Evolutionary conservation across 495 filamentous ascomycete species (phyloP), one percentile per base, ranked within the genome.

Genomic region (Melanomma pulvis-pyrius): DNA sequence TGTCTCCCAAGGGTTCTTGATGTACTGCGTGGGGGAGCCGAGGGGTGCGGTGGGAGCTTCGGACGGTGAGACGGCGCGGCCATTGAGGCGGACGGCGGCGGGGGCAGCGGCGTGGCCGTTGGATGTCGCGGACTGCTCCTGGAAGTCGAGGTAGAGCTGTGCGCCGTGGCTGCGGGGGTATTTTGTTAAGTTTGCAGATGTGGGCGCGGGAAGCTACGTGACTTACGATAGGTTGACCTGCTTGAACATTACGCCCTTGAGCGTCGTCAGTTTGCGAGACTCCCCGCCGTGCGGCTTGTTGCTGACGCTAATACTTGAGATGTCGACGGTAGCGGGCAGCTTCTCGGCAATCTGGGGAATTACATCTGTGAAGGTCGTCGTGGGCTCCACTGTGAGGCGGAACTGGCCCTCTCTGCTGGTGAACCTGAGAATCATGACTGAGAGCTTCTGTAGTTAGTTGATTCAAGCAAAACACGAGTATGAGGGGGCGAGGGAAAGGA

Each of bases 1-100:
- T 15, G 87, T 83, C 67, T 98, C 93, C 96, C 94, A 97, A 1
- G 94, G 93, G 67, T 93, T 96, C 74, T 90, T 91, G 67, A 92
- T 88, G 28, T 83, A 81, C 39, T 76, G 71, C 17, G 84, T 79
- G 41, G 87, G 83, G 2, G 87, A 86, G 3, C 59, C 29, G 48
- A 84, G 76, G 46, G 85, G 84, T 2, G 81, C 76, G 12, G 89
- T 84, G 15, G 86, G 73, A 55, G 89, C 82, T 71, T 91, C 86
- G 56, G 85, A 83, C 28, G 87, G 87, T 9, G 87, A 77, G 19
- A 96, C 84, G 4, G 92, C 86, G 24, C 87, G 83, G 26, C 93
- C 92, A 73, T 96, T 96, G 12, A 98, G 82, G 48, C 87, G 79
- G 73, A 61, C 66, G 75, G 59, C 47, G 64, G 70, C 32, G 9